Percentiles rank a stretch among this genome's conserved stretches.
These are phyloP conservation scores for Botrytis medusae DNA, from an alignment of 2,329 filamentous ascomycete species.

Conservation along the genomic window DNA sequence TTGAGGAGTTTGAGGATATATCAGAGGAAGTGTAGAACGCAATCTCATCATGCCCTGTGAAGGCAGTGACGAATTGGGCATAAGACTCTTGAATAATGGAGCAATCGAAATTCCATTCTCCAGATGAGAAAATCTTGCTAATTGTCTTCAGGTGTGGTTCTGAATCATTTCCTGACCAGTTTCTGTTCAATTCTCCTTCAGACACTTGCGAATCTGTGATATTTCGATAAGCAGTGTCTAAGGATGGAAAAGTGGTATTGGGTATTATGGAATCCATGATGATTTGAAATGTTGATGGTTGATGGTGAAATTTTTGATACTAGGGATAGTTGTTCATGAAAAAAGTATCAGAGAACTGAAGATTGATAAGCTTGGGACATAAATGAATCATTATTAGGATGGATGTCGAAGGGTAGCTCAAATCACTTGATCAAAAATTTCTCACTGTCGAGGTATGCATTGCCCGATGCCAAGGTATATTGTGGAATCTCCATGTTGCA, in stretches of 20 bases:
- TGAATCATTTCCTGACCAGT: neutral
- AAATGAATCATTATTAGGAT: neutral
- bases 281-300: neutral
- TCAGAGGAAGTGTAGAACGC: neutral
- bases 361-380: neutral
- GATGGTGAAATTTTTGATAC: neutral
- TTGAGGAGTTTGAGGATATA: neutral
- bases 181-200: neutral
- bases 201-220: neutral
- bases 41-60: constrained; percentile 8
- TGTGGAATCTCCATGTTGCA: neutral
- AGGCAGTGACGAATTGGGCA: constrained; percentile 5
- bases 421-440: neutral
- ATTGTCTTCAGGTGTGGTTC: neutral
- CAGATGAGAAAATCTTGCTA: neutral
- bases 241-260: neutral
- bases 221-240: constrained; percentile 8
- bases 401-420: neutral
- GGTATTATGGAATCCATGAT: neutral
- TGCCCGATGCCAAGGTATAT: neutral
- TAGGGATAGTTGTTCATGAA: neutral
- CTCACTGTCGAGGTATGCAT: neutral
- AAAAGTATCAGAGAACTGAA: neutral
- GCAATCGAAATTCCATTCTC: constrained; percentile 1
- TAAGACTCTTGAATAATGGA: neutral